Base-by-base conservation (phyloP, 495 filamentous ascomycete species). In the Podospora fimiseda region DNA sequence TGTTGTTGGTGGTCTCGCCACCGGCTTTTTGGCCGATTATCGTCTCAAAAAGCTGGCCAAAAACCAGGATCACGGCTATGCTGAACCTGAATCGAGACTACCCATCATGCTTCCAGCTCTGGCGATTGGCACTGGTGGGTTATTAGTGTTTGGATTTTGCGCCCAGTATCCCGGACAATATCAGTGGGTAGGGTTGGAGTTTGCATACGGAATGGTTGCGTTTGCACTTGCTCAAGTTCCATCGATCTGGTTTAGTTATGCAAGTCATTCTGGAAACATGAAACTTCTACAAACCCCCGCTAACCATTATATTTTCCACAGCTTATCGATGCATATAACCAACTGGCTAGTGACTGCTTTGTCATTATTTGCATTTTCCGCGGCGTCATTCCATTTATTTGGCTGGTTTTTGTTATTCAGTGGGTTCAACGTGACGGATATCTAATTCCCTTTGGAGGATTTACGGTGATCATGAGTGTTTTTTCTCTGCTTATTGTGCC, bases 331-430 rank as follows among this genome's bases (percentile, higher is more conserved):
- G 42, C 66, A 0, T 69, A 67, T 45, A 37, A 53, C 14, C 55
- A 69, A 21, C 56, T 67, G 3, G 66, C 66, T 0, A 62, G 57
- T 36, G 66, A 69, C 54, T 65, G 61, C 55, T 64, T 69, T 48
- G 62, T 59, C 56, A 69, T 69, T 57, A 55, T 65, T 22, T 64
- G 58, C 43, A 59, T 66, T 23, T 43, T 62, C 15, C 64, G 66
- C 9, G 61, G 58, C 40, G 8, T 63, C 15, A 54, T 69, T 13
- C 60, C 66, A 1, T 69, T 67, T 38, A 50, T 53, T 11, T 69
- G 64, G 58, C 61, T 62, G 1, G 58, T 65, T 9, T 60, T 67
- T 22, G 58, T 65, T 0, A 52, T 20, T 20, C 53, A 63, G 45
- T 69, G 64, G 66, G 43, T 69, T 5, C 27, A 50, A 18, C 23